These are phyloP conservation scores for Veloboletus limbatus DNA, from an alignment of 1,284 basidiomycete genomes.

Conservation along the genomic window DNA sequence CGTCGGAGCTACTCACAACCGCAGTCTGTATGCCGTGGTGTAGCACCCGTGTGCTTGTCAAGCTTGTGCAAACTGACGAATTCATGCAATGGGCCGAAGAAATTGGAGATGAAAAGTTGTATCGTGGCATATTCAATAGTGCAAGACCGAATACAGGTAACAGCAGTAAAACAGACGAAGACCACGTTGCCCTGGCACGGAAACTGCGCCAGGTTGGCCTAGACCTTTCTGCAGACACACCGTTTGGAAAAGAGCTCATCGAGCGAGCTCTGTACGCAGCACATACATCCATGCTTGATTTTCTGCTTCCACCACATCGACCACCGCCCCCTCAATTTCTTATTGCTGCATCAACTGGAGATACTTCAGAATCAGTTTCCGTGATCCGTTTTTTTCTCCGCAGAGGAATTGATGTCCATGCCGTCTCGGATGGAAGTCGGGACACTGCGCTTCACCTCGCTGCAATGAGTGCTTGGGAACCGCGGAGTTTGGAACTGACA, in stretches of 20 bases:
- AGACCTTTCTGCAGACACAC: neutral
- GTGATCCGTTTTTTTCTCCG: neutral
- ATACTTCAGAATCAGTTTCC: neutral
- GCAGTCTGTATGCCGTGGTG: constrained; percentile 7
- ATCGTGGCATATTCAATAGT: constrained; percentile 2
- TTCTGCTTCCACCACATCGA: neutral
- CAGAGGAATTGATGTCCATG: neutral
- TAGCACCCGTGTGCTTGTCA: constrained; percentile 1
- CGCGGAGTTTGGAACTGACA: neutral
- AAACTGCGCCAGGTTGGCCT: neutral
- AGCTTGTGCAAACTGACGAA: neutral
- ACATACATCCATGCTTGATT: neutral
- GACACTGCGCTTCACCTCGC: constrained; percentile 1
- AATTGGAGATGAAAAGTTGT: neutral
- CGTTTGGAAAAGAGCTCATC: neutral
- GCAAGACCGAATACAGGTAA: neutral
- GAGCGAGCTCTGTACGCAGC: neutral
- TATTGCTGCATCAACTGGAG: neutral
- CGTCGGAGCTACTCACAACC: neutral
- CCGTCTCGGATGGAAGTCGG: neutral
- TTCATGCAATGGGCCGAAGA: too few species aligned
- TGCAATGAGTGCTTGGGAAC: neutral
- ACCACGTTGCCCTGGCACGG: neutral
- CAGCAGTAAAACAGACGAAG: neutral
- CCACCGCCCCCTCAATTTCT: neutral